phyloP scores from a whole-genome alignment of 495 filamentous ascomycete species.

The Apodospora peruviana region DNA sequence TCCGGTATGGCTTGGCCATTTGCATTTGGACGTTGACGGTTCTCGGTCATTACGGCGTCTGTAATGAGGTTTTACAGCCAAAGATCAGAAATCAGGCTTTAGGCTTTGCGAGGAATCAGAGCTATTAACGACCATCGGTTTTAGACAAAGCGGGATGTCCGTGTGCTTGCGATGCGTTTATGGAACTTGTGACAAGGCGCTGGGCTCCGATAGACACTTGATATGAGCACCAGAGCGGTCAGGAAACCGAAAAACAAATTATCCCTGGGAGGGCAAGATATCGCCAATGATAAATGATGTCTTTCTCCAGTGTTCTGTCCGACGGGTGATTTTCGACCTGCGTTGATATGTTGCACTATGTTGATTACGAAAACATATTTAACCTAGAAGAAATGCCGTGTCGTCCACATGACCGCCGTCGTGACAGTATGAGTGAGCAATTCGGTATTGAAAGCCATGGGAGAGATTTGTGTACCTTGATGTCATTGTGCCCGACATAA shows the following conservation, averaged over 20 bases:
- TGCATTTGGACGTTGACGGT: conserved; percentile 54
- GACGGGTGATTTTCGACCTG: too few species aligned
- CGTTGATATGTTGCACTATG: too few species aligned
- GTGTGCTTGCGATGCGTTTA: conserved; percentile 13
- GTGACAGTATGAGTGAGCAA: too few species aligned
- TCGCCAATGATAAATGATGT: too few species aligned
- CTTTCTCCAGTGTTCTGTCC: too few species aligned
- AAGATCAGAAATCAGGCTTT: conserved; percentile 33
- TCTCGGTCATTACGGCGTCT: conserved; percentile 54
- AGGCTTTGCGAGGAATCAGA: conserved; percentile 29
- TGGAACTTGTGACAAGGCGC: conserved; percentile 14
- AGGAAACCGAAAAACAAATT: not conserved
- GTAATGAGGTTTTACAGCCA: conserved; percentile 55
- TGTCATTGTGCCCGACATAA: too few species aligned
- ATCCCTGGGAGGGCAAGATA: not conserved
- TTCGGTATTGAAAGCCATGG: not conserved
- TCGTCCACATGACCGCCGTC: too few species aligned
- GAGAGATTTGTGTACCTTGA: not conserved
- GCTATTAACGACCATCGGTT: conserved; percentile 22
- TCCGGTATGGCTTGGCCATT: conserved; percentile 48
- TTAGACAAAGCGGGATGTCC: conserved; percentile 17
- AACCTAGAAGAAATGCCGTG: too few species aligned
- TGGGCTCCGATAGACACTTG: conserved; percentile 11
- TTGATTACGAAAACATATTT: too few species aligned
- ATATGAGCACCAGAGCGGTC: not conserved